Evolutionary conservation across 192 early-diverging fungal species (phyloP).

Genomic region (Nowakowskiella sp.): DNA sequence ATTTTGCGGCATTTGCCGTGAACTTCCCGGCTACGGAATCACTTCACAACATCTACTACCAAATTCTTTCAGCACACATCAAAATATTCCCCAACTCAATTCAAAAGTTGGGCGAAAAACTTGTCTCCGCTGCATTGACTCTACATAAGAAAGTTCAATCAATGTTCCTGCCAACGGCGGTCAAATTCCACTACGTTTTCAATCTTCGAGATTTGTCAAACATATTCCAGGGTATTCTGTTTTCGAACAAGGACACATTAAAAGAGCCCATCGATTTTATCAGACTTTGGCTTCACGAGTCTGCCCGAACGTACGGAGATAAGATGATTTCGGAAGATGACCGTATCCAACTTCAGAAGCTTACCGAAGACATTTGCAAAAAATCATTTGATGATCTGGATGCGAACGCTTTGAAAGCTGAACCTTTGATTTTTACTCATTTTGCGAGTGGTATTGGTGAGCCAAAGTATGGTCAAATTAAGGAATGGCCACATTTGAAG

Average conservation of each 20-base stretch:
- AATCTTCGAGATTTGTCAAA: conserved; percentile 54
- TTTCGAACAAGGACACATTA: conserved; percentile 50
- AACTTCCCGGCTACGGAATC: conserved; percentile 55
- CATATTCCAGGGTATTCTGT: conserved; percentile 58
- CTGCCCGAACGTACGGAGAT: conserved; percentile 50
- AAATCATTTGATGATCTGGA: conserved; percentile 59
- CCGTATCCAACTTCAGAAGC: conserved; percentile 34
- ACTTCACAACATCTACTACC: conserved; percentile 48
- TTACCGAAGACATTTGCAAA: conserved; percentile 49
- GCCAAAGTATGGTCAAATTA: conserved; percentile 49
- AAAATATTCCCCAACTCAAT: conserved; percentile 47
- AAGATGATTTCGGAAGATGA: conserved; percentile 52
- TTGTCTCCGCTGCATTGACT: conserved; percentile 41
- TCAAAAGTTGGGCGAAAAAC: conserved; percentile 45
- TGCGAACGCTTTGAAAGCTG: conserved; percentile 39
- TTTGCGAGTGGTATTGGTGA: conserved; percentile 53
- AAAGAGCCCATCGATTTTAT: conserved; percentile 50
- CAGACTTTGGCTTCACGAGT: conserved; percentile 51
- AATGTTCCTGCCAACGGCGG: conserved; percentile 50
- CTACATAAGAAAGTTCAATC: conserved; percentile 52
- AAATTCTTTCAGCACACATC: conserved; percentile 47
- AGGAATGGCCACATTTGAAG: conserved; percentile 47
- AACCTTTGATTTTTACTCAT: conserved; percentile 53
- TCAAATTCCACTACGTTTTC: conserved; percentile 64
- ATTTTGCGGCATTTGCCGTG: conserved; percentile 56